Evolutionary conservation across 176 grass and related monocot species (phyloP).

Genomic region (Areca catechu): DNA sequence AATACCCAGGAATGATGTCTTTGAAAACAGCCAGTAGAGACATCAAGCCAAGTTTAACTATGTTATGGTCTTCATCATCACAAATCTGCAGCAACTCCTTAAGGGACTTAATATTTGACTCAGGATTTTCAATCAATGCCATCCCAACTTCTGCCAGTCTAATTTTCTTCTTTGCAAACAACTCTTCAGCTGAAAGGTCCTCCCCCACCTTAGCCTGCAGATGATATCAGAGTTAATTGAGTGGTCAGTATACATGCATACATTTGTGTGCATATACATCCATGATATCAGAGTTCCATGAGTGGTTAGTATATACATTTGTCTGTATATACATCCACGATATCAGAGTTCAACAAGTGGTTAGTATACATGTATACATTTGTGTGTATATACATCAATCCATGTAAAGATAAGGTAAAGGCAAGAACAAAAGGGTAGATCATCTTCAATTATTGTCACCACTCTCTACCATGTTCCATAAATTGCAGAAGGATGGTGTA

Average conservation of each 20-base stretch:
- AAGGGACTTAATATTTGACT: conserved; percentile 72
- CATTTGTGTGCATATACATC: no score
- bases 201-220: conserved; percentile 74
- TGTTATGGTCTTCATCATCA: conserved; percentile 57
- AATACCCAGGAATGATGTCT: conserved; percentile 83
- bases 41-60: conserved; percentile 79
- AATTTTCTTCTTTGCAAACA: conserved; percentile 73
- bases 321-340: no score
- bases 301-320: neutral
- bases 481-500: no score
- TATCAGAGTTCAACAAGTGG: neutral
- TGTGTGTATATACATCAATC: no score
- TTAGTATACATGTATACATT: no score
- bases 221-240: conserved; percentile 3
- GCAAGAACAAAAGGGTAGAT: neutral
- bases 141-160: conserved; percentile 80
- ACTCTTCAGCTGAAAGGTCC: conserved; percentile 90
- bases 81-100: conserved; percentile 76
- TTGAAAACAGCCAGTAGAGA: conserved; percentile 90
- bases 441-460: no score
- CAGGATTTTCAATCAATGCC: conserved; percentile 84
- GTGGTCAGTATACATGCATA: neutral
- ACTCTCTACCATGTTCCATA: no score
- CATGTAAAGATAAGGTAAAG: neutral
- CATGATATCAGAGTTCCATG: neutral